phyloP scores from a whole-genome alignment of 768 basidiomycete genomes.

The Boletus pseudopeckii region DNA sequence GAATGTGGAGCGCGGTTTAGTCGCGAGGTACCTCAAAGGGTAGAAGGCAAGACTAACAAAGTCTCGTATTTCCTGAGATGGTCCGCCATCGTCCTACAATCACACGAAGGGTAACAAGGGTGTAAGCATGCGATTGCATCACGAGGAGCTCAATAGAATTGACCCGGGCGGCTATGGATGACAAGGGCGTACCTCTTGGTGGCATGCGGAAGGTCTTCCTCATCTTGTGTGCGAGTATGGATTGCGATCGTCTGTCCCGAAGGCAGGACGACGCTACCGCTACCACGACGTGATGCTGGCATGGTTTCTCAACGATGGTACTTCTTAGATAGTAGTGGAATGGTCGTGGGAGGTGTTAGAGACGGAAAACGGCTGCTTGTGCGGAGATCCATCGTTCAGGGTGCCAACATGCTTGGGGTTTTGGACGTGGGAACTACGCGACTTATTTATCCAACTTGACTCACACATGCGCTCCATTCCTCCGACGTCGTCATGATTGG shows the following conservation, averaged over 20 bases:
- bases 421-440: slow-evolving; percentile 24
- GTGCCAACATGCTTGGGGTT: not conserved
- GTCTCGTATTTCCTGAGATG: slow-evolving; percentile 89
- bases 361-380: not conserved
- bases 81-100: slow-evolving; percentile 82
- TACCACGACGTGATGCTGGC: slow-evolving; percentile 74
- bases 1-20: slow-evolving; percentile 1
- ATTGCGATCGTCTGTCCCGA: slow-evolving; percentile 78
- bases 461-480: not conserved
- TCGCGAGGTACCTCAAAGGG: not conserved
- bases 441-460: slow-evolving; percentile 10
- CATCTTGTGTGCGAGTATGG: slow-evolving; percentile 85
- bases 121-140: slow-evolving; percentile 5
- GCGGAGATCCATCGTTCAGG: slow-evolving; percentile 20
- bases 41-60: slow-evolving; percentile 49
- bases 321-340: not conserved
- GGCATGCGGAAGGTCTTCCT: slow-evolving; percentile 86
- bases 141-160: not conserved
- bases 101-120: not conserved
- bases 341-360: slow-evolving; percentile 18
- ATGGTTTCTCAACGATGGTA: slow-evolving; percentile 34
- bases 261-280: slow-evolving; percentile 68
- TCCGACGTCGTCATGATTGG: slow-evolving; percentile 68
- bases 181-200: slow-evolving; percentile 72
- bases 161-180: not conserved